A percentile compares a stretch with the other conserved stretches of the same genome.
phyloP scores from a whole-genome alignment of 257 asterid species.

The Salvia hispanica region DNA sequence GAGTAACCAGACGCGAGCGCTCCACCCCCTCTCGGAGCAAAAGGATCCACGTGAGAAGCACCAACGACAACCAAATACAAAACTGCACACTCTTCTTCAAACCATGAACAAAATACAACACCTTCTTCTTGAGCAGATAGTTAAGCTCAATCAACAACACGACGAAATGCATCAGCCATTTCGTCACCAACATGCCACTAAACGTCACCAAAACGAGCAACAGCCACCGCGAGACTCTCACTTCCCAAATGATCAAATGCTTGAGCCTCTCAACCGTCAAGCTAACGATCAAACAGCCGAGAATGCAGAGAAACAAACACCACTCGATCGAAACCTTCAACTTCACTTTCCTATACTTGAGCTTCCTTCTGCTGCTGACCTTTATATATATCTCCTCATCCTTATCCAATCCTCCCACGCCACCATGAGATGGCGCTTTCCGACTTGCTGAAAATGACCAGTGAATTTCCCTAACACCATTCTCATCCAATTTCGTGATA shows the following conservation, averaged over 20 bases:
- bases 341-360: slow-evolving; percentile 62
- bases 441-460: slow-evolving; percentile 48
- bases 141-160: slow-evolving; percentile 78
- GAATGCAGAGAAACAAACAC: slow-evolving; percentile 57
- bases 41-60: slow-evolving; percentile 70
- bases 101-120: slow-evolving; percentile 74
- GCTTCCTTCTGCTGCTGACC: slow-evolving; percentile 57
- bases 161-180: slow-evolving; percentile 60
- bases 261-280: slow-evolving; percentile 46
- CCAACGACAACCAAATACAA: slow-evolving; percentile 62
- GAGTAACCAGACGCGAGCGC: slow-evolving; percentile 36
- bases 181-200: slow-evolving; percentile 69
- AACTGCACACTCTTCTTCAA: slow-evolving; percentile 72
- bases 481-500: not conserved
- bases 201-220: slow-evolving; percentile 72
- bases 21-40: slow-evolving; percentile 50
- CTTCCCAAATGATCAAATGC: slow-evolving; percentile 46
- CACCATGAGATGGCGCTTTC: slow-evolving; percentile 64
- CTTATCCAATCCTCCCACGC: slow-evolving; percentile 57
- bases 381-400: slow-evolving; percentile 72
- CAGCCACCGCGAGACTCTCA: slow-evolving; percentile 74
- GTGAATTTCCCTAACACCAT: slow-evolving; percentile 33
- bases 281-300: slow-evolving; percentile 58
- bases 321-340: slow-evolving; percentile 62
- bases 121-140: slow-evolving; percentile 70